phyloP scores from a whole-genome alignment of 306 rosid species.

The Nissolia schottii region DNA sequence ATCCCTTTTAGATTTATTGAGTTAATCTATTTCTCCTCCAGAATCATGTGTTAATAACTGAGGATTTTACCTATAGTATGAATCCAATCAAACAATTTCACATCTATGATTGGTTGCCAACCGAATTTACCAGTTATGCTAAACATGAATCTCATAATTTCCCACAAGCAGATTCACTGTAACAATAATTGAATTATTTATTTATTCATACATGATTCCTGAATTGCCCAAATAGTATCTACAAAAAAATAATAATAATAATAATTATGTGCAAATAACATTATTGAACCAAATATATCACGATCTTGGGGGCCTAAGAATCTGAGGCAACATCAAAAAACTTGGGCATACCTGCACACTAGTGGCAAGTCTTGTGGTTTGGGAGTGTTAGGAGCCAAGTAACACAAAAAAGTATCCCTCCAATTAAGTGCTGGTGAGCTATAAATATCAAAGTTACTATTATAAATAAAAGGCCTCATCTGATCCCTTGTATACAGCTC shows the following conservation, averaged over 20 bases:
- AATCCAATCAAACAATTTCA: too few species aligned
- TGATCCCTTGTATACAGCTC: slow-evolving; percentile 1
- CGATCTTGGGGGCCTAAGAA: not conserved
- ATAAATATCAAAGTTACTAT: slow-evolving; percentile 28
- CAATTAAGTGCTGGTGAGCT: slow-evolving; percentile 31
- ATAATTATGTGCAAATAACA: too few species aligned
- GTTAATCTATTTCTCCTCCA: too few species aligned
- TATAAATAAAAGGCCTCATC: slow-evolving; percentile 6
- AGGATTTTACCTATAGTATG: not conserved
- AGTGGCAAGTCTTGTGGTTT: slow-evolving; percentile 23
- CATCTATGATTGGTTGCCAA: too few species aligned
- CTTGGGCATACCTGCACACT: slow-evolving; percentile 18
- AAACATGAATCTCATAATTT: not conserved
- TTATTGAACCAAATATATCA: not conserved
- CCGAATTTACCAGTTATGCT: not conserved
- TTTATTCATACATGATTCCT: too few species aligned
- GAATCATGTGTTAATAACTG: too few species aligned
- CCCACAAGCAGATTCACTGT: not conserved
- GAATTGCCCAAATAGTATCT: not conserved
- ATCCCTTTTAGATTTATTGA: not conserved
- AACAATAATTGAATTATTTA: too few species aligned
- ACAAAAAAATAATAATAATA: too few species aligned
- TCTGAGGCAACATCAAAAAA: not conserved
- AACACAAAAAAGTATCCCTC: slow-evolving; percentile 19
- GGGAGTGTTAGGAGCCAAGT: slow-evolving; percentile 1